Percentiles rank a stretch among this genome's conserved stretches.
phyloP scores from a whole-genome alignment of 768 basidiomycete genomes.

The Lactarius hatsudake region DNA sequence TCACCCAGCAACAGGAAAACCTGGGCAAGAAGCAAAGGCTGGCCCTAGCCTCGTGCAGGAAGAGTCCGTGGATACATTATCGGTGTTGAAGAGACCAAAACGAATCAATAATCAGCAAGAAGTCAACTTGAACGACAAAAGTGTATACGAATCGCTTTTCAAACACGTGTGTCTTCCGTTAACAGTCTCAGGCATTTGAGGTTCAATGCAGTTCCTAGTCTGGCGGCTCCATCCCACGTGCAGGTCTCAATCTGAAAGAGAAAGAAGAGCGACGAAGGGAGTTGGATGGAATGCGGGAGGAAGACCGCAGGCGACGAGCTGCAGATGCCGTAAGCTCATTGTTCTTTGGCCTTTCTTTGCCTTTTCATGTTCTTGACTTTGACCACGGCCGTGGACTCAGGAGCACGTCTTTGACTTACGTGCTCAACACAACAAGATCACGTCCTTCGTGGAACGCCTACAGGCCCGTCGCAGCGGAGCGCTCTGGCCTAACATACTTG shows the following conservation, averaged over 20 bases:
- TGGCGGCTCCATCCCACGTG: slow-evolving; percentile 27
- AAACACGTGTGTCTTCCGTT: slow-evolving; percentile 27
- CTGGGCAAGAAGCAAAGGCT: slow-evolving; percentile 9
- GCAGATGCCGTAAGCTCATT: slow-evolving; percentile 24
- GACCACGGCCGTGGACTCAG: slow-evolving; percentile 17
- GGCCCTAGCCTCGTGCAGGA: slow-evolving; percentile 7
- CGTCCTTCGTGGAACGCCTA: slow-evolving; percentile 28
- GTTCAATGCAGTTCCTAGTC: slow-evolving; percentile 18
- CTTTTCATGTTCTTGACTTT: not conserved
- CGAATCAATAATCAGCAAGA: slow-evolving; percentile 24
- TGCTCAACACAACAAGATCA: slow-evolving; percentile 31
- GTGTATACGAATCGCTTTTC: slow-evolving; percentile 29
- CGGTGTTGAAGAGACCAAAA: slow-evolving; percentile 25
- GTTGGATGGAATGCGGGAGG: slow-evolving; percentile 32
- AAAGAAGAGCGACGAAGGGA: slow-evolving; percentile 33
- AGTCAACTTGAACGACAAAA: slow-evolving; percentile 29
- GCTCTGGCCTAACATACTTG: slow-evolving; percentile 29
- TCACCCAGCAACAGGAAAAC: slow-evolving; percentile 7
- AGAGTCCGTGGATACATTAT: slow-evolving; percentile 17
- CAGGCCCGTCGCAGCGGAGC: slow-evolving; percentile 26
- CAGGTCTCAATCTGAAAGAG: slow-evolving; percentile 29
- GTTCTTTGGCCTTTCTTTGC: not conserved
- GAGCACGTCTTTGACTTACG: slow-evolving; percentile 31
- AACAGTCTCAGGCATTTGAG: not conserved
- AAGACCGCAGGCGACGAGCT: slow-evolving; percentile 30